Base-by-base conservation (phyloP, 306 rosid genomes). In the Trichosanthes cucumerina region DNA sequence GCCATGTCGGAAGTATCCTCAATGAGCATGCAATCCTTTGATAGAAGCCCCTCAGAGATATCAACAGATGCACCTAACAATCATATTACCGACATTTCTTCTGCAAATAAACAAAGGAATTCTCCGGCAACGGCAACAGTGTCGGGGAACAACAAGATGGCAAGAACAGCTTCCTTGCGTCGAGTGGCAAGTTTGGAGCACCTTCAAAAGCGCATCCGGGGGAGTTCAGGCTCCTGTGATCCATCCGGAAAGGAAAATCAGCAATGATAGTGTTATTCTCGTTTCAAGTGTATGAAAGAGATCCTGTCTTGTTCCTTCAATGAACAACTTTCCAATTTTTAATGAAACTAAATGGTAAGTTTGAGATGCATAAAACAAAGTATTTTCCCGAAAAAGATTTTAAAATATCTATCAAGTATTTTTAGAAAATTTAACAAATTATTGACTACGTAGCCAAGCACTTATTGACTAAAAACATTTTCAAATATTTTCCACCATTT, bases 121-220 rank as follows among this genome's bases (percentile, higher is more conserved):
- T 80, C 86, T 44, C 77, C 83, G 33, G 77, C 56, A 46, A 44
- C 36, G 9, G 80, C 76, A 28, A 65, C 80, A 8, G 88, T 38
- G 23, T 72, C 78, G 10, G 88, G 83, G 64, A 89, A 84, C 82
- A 88, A 85, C 82, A 88, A 85, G 89, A 81, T 79, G 74, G 91
- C 85, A 52, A 75, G 69, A 82, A 49, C 91, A 76, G 77, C 82
- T 57, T 91, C 96, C 52, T 63, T 95, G 84, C 90, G 49, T 79
- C 88, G 97, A 77, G 99, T 92, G 82, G 96, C 96, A 36, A 92
- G 99, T 86, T 88, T 95, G 89, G 99, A 95, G 85, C 90, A 86
- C 83, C 97, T 95, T 79, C 97, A 95, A 89, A 92, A 90, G 87
- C 89, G 93, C 82, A 91, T 95, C 57, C 86, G 96, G 26, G 84